A percentile compares a stretch with the other conserved stretches of the same genome.
These are phyloP conservation scores for Penicillium hordei DNA, from an alignment of 2,329 filamentous ascomycete genomes.

Conservation along the genomic window DNA sequence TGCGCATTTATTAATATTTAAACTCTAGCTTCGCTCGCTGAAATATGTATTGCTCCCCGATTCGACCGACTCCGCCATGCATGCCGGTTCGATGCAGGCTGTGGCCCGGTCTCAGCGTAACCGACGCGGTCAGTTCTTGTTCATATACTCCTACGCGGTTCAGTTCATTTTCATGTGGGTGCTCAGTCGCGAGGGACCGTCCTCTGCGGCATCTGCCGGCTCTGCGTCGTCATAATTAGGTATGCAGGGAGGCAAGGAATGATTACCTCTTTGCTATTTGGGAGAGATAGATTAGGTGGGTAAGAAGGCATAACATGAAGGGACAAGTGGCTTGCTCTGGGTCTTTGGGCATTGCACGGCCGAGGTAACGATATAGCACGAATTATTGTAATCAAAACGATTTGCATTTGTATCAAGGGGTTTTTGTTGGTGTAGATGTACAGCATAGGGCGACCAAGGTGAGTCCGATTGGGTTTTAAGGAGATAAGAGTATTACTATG, in stretches of 20 bases:
- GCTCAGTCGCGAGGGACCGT: slow-evolving; percentile 56
- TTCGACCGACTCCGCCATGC: slow-evolving; percentile 64
- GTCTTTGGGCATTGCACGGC: slow-evolving; percentile 6
- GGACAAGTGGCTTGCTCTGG: slow-evolving; percentile 10
- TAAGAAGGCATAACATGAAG: slow-evolving; percentile 7
- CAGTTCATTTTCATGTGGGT: slow-evolving; percentile 96
- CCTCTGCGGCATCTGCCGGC: slow-evolving; percentile 24
- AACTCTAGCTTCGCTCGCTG: slow-evolving; percentile 75
- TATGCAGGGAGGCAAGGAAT: background rate
- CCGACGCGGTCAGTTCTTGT: slow-evolving; percentile 86
- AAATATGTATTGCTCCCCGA: slow-evolving; percentile 95
- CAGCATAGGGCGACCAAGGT: background rate
- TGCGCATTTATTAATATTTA: background rate
- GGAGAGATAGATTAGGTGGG: slow-evolving; percentile 15
- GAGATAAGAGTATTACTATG: background rate
- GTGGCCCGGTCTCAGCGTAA: slow-evolving; percentile 83
- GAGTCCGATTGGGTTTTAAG: no score
- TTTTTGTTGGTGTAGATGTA: background rate
- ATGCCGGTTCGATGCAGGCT: slow-evolving; percentile 61
- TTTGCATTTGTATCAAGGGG: slow-evolving; percentile 7
- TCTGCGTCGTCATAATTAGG: slow-evolving; percentile 13
- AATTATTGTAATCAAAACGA: slow-evolving; percentile 29
- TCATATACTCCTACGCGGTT: slow-evolving; percentile 90
- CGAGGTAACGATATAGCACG: slow-evolving; percentile 29
- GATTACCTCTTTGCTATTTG: slow-evolving; percentile 3